These are phyloP conservation scores for Ilex aquifolium DNA, from an alignment of 257 asterid species.

Conservation along the genomic window DNA sequence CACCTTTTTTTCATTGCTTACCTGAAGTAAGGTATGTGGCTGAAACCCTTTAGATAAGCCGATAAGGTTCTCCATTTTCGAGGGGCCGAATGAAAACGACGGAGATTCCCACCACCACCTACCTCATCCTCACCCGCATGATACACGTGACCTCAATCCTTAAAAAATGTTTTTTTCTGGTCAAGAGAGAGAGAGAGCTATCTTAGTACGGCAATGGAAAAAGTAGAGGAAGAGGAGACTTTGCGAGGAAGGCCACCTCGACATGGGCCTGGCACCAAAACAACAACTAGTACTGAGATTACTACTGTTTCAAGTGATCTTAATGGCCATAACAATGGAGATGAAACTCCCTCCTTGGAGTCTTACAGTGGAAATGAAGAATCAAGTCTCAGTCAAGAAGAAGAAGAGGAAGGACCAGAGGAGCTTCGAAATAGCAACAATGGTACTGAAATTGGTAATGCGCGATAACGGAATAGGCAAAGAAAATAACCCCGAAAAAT, in stretches of 20 bases:
- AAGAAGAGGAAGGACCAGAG: constrained; percentile 18
- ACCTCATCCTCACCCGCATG: too few species aligned
- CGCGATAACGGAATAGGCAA: constrained; percentile 23
- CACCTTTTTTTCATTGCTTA: too few species aligned
- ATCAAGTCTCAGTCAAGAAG: constrained; percentile 18
- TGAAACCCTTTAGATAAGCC: too few species aligned
- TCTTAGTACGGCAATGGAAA: constrained; percentile 28
- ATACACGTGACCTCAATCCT: too few species aligned
- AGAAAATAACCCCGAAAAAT: constrained; percentile 22
- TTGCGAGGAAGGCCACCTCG: constrained; percentile 38
- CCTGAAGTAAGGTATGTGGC: too few species aligned
- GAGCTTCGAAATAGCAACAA: not conserved
- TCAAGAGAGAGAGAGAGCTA: too few species aligned
- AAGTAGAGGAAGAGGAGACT: constrained; percentile 23
- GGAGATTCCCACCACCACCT: too few species aligned
- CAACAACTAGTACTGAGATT: not conserved
- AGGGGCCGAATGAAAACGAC: too few species aligned
- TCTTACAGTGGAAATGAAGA: constrained; percentile 1
- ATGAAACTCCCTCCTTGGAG: not conserved
- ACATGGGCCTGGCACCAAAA: not conserved
- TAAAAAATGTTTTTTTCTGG: too few species aligned
- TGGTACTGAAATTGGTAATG: constrained; percentile 12
- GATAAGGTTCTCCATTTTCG: too few species aligned
- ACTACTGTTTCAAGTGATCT: constrained; percentile 5
- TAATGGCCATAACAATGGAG: constrained; percentile 24